phyloP scores from a whole-genome alignment of 768 basidiomycete genomes.

The Cubamyces lactineus region DNA sequence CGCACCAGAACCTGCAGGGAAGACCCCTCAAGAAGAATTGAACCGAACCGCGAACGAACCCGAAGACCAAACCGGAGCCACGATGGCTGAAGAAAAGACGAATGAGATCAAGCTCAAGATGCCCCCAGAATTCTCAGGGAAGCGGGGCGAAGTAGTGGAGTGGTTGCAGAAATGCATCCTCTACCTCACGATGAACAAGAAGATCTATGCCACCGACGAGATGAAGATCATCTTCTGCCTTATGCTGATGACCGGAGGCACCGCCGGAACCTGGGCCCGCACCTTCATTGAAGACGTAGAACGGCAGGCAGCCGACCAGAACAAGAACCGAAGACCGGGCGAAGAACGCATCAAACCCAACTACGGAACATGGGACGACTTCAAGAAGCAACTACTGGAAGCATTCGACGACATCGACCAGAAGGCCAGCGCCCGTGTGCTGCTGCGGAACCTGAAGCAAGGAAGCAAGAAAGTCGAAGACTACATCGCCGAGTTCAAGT shows the following conservation, averaged over 20 bases:
- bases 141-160: neutral
- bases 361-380: neutral
- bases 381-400: neutral
- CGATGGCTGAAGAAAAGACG: too few species aligned
- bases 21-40: too few species aligned
- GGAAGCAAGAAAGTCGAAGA: neutral
- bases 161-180: neutral
- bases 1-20: too few species aligned
- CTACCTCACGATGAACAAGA: neutral
- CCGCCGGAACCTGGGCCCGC: neutral
- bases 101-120: neutral
- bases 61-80: too few species aligned
- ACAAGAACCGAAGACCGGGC: neutral
- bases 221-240: neutral
- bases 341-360: too few species aligned
- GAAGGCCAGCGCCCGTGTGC: neutral
- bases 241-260: neutral
- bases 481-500: neutral
- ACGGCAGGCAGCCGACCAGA: neutral
- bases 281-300: neutral
- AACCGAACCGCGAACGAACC: too few species aligned
- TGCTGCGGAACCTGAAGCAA: neutral
- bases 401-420: neutral
- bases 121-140: neutral
- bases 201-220: neutral